Evolutionary conservation across 2,329 filamentous ascomycete genomes (phyloP), one percentile per base, ranked within the genome.

Genomic region (Saccharata proteae): DNA sequence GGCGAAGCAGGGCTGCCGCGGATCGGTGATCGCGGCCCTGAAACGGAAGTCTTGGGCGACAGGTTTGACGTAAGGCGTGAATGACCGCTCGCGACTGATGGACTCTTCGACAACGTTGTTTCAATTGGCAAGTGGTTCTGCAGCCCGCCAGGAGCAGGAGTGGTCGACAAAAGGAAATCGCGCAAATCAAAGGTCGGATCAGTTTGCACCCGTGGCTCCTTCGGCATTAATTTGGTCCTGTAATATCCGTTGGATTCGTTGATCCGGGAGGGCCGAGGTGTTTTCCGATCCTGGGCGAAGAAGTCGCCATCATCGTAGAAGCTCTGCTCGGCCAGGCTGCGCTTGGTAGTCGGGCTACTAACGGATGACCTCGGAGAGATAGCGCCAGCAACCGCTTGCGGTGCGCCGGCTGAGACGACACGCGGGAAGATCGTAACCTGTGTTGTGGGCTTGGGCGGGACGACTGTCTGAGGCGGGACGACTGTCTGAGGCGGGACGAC

Each of bases 111-210:
- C 10, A 32, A 22, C 3, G 23, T 7, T 6, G 32, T 30, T n/a
- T 34, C 32, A 21, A 36, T 24, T 5, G 34, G 34, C 5, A 30
- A 13, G 4, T 14, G 6, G 15, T 15, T 21, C 20, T 26, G 22
- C 15, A 13, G 24, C 18, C n/a, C 45, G 11, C 31, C 38, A 16
- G 32, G 37, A 37, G 40, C 45, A 35, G 44, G 88, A 2, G 83
- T 84, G 17, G 84, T 93, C 1, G 80, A 81, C 37, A 83, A 78
- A 46, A 93, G 83, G 51, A 93, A 94, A 37, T 92, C 80, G 14
- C 84, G 81, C 58, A 94, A 83, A 45, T 93, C 86, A 26, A 75
- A 67, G 6, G 79, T 72, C 0, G 83, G 83, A 39, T 86, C 80
- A 4, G 67, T 64, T 7, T 74, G 67, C 6, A 80, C 64, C 38